Percentiles rank a stretch among this genome's conserved stretches.
phyloP scores from a whole-genome alignment of 1,139 yeast species.

The Protomyces arabidopsidicola region DNA sequence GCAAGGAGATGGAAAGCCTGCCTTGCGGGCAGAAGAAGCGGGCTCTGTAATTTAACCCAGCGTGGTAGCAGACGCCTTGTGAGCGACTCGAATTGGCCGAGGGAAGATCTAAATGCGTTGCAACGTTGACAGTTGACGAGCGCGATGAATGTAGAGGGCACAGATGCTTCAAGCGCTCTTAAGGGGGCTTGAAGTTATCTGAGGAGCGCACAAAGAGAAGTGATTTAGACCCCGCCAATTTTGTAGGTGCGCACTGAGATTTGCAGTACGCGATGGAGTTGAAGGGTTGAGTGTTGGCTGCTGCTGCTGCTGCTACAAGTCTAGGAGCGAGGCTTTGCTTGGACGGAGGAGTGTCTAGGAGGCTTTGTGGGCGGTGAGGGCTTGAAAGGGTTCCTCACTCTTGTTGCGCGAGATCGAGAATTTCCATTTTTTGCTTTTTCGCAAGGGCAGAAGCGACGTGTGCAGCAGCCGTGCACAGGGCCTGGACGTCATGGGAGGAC shows the following conservation, averaged over 20 bases:
- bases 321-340: no score
- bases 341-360: no score
- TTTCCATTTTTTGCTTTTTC: no score
- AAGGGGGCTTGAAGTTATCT: constrained; percentile 23
- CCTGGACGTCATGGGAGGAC: no score
- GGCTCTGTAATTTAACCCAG: constrained; percentile 25
- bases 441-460: no score
- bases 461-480: no score
- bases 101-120: no score
- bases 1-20: background rate
- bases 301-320: background rate
- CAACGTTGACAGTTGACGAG: no score
- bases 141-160: background rate
- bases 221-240: background rate
- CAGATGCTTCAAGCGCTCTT: constrained; percentile 18
- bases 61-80: constrained; percentile 24
- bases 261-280: background rate
- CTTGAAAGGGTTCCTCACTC: no score
- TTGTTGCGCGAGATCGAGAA: no score
- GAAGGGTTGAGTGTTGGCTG: background rate
- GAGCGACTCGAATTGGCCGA: constrained; percentile 11
- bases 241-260: background rate
- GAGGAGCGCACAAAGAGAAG: constrained; percentile 3
- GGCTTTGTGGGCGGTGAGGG: no score
- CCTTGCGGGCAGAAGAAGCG: background rate